Conservation (phyloP, 225 moss, liverwort and hornwort species). For the Marchantia polymorpha region DNA sequence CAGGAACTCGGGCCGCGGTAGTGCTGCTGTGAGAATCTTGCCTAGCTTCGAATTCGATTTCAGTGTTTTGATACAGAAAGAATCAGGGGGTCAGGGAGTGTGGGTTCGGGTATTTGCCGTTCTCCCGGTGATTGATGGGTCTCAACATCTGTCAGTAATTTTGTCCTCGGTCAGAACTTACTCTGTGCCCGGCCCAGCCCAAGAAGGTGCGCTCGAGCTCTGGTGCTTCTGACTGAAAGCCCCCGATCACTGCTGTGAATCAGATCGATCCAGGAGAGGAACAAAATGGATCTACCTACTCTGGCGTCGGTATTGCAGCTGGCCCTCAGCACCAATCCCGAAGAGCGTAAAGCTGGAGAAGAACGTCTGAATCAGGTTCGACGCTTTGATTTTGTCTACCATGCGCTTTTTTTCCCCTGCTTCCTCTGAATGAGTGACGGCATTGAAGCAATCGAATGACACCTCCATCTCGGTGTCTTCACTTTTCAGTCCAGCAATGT, state of each 20-base stretch:
- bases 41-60: background rate
- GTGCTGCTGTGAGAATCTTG: constrained; percentile 24
- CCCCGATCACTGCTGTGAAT: constrained; percentile 16
- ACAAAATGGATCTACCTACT: constrained; percentile 79
- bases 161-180: background rate
- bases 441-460: background rate
- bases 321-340: constrained; percentile 90
- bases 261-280: constrained; percentile 37
- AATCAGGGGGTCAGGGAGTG: background rate
- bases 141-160: constrained; percentile 2
- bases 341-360: constrained; percentile 93
- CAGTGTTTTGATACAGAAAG: background rate
- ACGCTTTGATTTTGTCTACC: background rate
- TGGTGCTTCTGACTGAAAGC: background rate
- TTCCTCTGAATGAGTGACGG: background rate
- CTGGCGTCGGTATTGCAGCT: constrained; percentile 88
- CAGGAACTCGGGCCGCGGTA: background rate
- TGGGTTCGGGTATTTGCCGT: background rate
- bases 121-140: background rate
- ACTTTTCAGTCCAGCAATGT: no score
- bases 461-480: background rate
- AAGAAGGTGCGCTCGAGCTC: constrained; percentile 2
- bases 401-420: background rate
- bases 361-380: constrained; percentile 95
- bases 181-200: background rate